A percentile compares a stretch with the other conserved stretches of the same genome.
Evolutionary conservation across 495 filamentous ascomycete species (phyloP).

Genomic region (Trichoderma parareesei): DNA sequence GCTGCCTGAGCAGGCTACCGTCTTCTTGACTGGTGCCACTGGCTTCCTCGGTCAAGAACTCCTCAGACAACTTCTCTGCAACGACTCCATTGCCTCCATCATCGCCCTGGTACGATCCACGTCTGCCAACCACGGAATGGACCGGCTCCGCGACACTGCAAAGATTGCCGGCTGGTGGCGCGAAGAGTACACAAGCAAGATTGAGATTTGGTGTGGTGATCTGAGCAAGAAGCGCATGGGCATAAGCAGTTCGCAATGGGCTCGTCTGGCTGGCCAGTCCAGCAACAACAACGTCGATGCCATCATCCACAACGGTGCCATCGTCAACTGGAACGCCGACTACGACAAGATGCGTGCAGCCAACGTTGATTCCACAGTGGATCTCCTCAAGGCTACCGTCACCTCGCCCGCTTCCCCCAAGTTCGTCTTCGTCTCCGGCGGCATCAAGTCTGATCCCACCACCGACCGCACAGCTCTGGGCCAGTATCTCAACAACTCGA

Average conservation of each 20-base stretch:
- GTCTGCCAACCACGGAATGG: not conserved
- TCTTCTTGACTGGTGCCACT: conserved; percentile 7
- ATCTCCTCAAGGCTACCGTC: conserved; percentile 6
- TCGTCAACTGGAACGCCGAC: conserved; percentile 10
- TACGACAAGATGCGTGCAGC: conserved; percentile 8
- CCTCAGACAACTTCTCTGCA: not conserved
- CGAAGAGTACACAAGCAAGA: not conserved
- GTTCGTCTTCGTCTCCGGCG: conserved; percentile 11
- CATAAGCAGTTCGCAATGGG: not conserved
- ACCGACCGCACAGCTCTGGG: not conserved
- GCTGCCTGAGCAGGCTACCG: conserved; percentile 2
- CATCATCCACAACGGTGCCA: conserved; percentile 10
- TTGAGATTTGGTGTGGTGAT: conserved; percentile 9
- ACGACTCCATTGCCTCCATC: not conserved
- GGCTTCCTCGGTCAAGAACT: conserved; percentile 3
- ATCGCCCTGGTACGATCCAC: conserved; percentile 4
- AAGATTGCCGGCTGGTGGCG: conserved; percentile 1
- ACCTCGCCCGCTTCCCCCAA: not conserved
- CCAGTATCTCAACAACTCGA: not conserved
- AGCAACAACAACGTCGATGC: conserved; percentile 6
- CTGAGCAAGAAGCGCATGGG: not conserved
- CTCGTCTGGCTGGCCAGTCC: not conserved
- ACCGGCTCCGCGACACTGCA: conserved; percentile 1
- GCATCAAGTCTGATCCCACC: not conserved
- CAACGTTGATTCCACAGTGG: conserved; percentile 2